These are phyloP conservation scores for Tetrahymena elliotti DNA, from an alignment of 73 alveolate genomes.

Conservation along the genomic window DNA sequence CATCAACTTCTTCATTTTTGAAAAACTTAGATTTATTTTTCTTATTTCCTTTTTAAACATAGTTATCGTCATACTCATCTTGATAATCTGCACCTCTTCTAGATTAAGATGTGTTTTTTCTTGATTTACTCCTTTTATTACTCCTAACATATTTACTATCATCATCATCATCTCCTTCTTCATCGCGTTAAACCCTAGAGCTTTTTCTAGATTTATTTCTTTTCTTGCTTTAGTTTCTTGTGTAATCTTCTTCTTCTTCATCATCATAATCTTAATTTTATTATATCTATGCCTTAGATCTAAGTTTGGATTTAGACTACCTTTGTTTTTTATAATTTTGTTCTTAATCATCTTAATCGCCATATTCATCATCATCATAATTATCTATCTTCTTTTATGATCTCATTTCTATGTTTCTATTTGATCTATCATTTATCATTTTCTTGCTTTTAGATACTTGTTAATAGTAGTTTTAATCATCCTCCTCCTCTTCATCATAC, in stretches of 20 bases:
- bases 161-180: not conserved
- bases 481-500: not conserved
- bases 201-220: not conserved
- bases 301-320: not conserved
- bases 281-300: not conserved
- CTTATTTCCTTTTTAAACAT: not conserved
- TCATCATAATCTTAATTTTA: not conserved
- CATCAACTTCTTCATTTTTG: not conserved
- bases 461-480: not conserved
- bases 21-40: not conserved
- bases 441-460: not conserved
- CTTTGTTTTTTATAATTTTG: not conserved
- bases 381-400: not conserved
- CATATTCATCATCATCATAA: not conserved
- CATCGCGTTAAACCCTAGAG: not conserved
- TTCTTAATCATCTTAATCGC: not conserved
- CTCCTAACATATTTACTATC: not conserved
- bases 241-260: not conserved
- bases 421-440: not conserved
- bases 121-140: not conserved
- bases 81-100: not conserved
- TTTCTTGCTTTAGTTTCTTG: not conserved
- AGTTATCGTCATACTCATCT: not conserved
- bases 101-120: not conserved
- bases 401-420: not conserved